Base-by-base conservation (phyloP, 2,329 filamentous ascomycete species). In the Knufia petricola region DNA sequence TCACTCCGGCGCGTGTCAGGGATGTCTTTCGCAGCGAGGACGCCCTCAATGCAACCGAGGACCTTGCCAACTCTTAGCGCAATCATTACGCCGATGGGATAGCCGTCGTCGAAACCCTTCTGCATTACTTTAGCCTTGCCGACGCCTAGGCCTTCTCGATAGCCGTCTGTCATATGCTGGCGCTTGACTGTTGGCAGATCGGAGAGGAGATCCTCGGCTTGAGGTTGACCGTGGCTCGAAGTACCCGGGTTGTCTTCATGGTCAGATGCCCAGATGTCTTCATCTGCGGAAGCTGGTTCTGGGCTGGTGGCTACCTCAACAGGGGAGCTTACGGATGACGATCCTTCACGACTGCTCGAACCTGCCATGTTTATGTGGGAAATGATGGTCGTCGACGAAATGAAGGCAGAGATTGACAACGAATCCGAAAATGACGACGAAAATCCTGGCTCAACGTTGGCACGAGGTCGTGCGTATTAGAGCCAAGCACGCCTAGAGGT, bases 81-180 rank as follows among this genome's bases (percentile, higher is more conserved):
- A 24, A 96, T 69, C 45, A 83, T 81, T 1, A 87, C 89, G 10
- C 92, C 92, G 0, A 96, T 73, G 12, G 80, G 74, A 63, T 88
- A 96, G 0, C 90, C 90, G 55, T 90, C 86, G 63, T 98, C 92
- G 61, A 98, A 96, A 0, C 90, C 90, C 12, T 74, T 74, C 66
- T 98, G 92, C 21, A 95, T 79, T 59, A 81, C 84, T 41, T 74
- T 69, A 21, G 78, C 77, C 64, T 96, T 96, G 26, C 84, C 85
- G 2, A 71, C 71, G 0, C 83, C 76, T 46, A 96, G 77, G 38
- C 90, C 92, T 60, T 95, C 89, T 51, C 90, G 83, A 67, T 96
- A 96, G 17, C 92, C 92, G 32, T 85, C 82, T 6, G 85, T 95
- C 46, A 80, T 77, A 64, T 95, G 87, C 48, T 85, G 81, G 36